Evolutionary conservation across 2,329 filamentous ascomycete genomes (phyloP).

Genomic region (Rachicladosporium sp.): DNA sequence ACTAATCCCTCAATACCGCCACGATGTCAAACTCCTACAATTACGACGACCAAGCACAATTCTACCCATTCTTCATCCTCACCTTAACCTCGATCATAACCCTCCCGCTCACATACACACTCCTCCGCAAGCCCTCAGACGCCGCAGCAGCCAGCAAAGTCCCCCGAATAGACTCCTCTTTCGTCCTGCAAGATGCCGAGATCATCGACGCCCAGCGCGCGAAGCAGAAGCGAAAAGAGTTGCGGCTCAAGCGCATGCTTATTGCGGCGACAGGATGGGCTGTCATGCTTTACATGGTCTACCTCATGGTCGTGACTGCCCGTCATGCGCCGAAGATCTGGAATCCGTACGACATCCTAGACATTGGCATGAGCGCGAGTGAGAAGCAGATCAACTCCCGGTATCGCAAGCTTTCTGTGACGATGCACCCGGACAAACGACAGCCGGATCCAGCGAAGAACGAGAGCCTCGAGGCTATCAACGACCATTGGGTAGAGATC

Average conservation of each 20-base stretch:
- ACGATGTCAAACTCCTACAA: constrained; percentile 88
- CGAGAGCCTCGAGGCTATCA: constrained; percentile 73
- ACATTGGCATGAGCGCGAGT: constrained; percentile 65
- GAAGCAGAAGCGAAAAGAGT: constrained; percentile 80
- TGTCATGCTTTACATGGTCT: constrained; percentile 79
- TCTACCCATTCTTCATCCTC: constrained; percentile 98
- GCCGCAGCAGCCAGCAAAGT: constrained; percentile 65
- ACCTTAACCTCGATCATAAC: constrained; percentile 81
- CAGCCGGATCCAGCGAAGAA: constrained; percentile 75
- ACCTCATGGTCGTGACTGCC: constrained; percentile 73
- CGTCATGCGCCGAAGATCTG: constrained; percentile 64
- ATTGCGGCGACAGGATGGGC: constrained; percentile 67
- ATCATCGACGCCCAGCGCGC: constrained; percentile 71
- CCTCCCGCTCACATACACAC: constrained; percentile 76
- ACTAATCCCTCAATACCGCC: constrained; percentile 3
- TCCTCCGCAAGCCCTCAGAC: constrained; percentile 64
- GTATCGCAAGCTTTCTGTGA: constrained; percentile 76
- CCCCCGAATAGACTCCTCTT: constrained; percentile 69
- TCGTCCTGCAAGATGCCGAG: constrained; percentile 68
- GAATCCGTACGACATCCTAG: constrained; percentile 94
- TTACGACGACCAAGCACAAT: constrained; percentile 96
- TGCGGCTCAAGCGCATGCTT: constrained; percentile 72
- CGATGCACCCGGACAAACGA: constrained; percentile 87
- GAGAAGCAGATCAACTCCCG: constrained; percentile 88
- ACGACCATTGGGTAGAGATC: constrained; percentile 81